Base-by-base conservation (phyloP, 495 filamentous ascomycete genomes). In the Rhizodiscina lignyota region DNA sequence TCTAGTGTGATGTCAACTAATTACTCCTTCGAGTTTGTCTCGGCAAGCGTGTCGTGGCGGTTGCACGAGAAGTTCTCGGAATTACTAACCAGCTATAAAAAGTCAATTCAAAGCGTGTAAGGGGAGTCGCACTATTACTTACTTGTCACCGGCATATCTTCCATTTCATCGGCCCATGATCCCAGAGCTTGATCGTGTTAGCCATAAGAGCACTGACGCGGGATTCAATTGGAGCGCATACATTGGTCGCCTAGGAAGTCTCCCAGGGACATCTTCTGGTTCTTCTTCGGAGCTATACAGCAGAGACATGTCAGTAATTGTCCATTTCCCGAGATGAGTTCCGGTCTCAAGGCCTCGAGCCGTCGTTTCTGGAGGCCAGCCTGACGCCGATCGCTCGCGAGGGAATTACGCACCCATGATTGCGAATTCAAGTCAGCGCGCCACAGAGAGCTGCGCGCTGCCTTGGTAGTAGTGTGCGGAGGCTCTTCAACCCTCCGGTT, bases 151-250 rank as follows among this genome's bases (percentile, higher is more conserved):
- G 76, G 72, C 61, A 69, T 68, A 45, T 89, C 81, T 54, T 96
- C 89, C 68, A 96, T 91, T 52, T 97, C 89, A 64, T 96, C 89
- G 44, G 89, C 89, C 89, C 89, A 97, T 40, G 89, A 94, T 51
- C 83, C 83, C 44, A 83, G 71, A 46, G 76, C 85, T 93, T 51
- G 40, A 44, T 40, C 12, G 37, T 30, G 48, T 67, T 54, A 67
- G 63, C 17, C 34, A 29, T 12, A 28, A n/a, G n/a, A n/a, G n/a
- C n/a, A 38, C 20, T 40, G 43, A 18, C 30, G n/a, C 18, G 12
- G 34, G 39, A 33, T 40, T 24, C 36, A 35, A 40, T 34, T 38
- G 34, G 43, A 32, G 34, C 46, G 58, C 74, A 53, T 66, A 94
- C 87, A 74, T 56, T 81, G 69, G 50, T 94, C 82, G 40, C 66